Evolutionary conservation across 257 asterid species (phyloP).

Genomic region (Galeopsis tetrahit): DNA sequence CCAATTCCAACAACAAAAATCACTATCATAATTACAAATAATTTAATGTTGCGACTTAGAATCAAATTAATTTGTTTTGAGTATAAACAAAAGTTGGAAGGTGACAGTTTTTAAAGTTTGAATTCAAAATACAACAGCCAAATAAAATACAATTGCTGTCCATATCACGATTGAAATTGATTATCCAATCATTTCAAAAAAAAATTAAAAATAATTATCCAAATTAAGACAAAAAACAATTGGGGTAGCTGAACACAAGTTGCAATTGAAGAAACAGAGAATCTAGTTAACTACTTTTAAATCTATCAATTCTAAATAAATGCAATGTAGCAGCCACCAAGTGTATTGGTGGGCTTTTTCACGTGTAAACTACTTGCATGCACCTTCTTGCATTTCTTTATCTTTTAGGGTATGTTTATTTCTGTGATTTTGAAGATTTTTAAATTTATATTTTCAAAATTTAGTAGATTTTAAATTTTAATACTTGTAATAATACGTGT

Average conservation of each 20-base stretch:
- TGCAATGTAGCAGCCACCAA: not conserved
- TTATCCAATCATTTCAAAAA: not conserved
- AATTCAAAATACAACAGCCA: not conserved
- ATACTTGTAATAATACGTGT: no score
- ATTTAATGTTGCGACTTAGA: no score
- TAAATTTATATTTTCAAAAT: no score
- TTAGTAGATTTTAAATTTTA: no score
- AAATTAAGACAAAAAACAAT: not conserved
- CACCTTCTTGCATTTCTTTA: no score
- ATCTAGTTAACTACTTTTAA: not conserved
- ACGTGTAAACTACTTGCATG: no score
- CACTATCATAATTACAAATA: no score
- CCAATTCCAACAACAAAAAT: no score
- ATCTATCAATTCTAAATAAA: not conserved
- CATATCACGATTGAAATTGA: not conserved
- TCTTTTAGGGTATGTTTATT: no score
- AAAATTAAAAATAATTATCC: no score
- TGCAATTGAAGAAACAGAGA: not conserved
- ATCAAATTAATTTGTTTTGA: no score
- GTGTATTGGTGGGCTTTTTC: not conserved
- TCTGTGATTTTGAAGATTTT: no score
- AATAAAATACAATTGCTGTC: not conserved
- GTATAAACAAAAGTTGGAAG: not conserved
- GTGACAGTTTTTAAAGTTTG: conserved; percentile 13
- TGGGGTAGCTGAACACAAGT: not conserved